Conservation (phyloP, 176 grass and related monocot species). For the Avena eriantha region DNA sequence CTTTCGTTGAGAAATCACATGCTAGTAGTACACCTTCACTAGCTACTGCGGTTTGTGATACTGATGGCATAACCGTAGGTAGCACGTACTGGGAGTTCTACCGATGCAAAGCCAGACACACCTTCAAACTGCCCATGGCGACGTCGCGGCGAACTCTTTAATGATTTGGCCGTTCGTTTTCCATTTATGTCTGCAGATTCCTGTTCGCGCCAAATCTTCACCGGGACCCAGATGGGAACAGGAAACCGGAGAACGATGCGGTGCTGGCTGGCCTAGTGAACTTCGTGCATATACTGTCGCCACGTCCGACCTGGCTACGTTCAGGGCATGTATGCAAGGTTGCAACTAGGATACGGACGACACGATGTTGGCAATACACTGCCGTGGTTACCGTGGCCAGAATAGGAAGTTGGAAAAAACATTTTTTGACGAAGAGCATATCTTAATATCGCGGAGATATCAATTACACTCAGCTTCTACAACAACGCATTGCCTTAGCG, state of each 20-base stretch:
- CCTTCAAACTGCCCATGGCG: conserved; percentile 26
- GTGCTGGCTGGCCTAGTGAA: background rate
- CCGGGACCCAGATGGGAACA: background rate
- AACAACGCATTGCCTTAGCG: too few species aligned
- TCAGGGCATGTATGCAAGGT: background rate
- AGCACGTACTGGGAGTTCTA: background rate
- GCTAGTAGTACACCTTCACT: background rate
- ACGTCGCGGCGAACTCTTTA: conserved; percentile 26
- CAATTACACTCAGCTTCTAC: too few species aligned
- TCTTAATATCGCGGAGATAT: too few species aligned
- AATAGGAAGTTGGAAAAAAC: too few species aligned
- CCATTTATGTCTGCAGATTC: conserved; percentile 17
- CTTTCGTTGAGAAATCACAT: conserved; percentile 2
- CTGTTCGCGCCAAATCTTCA: conserved; percentile 30
- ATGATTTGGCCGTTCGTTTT: conserved; percentile 11
- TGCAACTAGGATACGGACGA: background rate
- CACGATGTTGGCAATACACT: background rate
- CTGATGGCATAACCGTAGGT: conserved; percentile 10
- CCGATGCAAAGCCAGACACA: background rate
- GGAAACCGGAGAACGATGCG: background rate
- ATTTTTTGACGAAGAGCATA: too few species aligned
- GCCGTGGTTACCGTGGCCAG: too few species aligned
- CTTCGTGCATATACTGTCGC: too few species aligned
- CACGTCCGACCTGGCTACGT: too few species aligned
- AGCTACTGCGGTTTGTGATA: background rate